These are phyloP conservation scores for Dactylellina parvicollis DNA, from an alignment of 2,329 filamentous ascomycete species.

Conservation along the genomic window DNA sequence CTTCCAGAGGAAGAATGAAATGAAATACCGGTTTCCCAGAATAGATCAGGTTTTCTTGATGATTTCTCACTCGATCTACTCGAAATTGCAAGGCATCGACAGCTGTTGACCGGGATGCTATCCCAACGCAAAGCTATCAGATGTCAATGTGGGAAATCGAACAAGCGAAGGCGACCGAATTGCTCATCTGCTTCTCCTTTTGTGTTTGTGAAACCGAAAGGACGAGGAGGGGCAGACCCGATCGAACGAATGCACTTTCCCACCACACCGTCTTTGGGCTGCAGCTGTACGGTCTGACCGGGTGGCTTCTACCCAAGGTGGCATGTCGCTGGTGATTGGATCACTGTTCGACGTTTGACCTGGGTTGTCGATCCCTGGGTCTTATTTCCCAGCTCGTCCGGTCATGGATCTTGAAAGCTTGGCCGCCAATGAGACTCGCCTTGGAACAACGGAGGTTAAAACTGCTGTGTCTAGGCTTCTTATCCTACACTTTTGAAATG, in stretches of 20 bases:
- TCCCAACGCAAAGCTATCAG: background rate
- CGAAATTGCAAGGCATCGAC: constrained; percentile 37
- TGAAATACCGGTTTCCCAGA: constrained; percentile 25
- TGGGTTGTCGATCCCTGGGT: constrained; percentile 34
- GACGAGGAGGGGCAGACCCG: constrained; percentile 4
- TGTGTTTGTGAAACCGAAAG: constrained; percentile 42
- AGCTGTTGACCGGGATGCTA: background rate
- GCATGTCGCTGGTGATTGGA: constrained; percentile 53
- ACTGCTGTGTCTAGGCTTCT: constrained; percentile 36
- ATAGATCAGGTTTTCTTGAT: constrained; percentile 22
- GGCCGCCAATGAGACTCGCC: constrained; percentile 33
- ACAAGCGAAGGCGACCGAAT: constrained; percentile 23
- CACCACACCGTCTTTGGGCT: constrained; percentile 10
- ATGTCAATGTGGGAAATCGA: background rate
- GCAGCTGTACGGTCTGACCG: constrained; percentile 9
- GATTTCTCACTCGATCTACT: constrained; percentile 42
- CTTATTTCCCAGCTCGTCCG: constrained; percentile 41
- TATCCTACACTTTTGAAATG: background rate
- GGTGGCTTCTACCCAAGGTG: constrained; percentile 35
- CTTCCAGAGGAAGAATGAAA: constrained; percentile 20
- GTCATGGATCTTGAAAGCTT: constrained; percentile 23
- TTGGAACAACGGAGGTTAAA: constrained; percentile 36
- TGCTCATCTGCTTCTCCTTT: constrained; percentile 36
- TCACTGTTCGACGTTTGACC: constrained; percentile 34
- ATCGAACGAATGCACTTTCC: constrained; percentile 39